These are phyloP conservation scores for Clathrus columnatus DNA, from an alignment of 768 basidiomycete species.

Conservation along the genomic window DNA sequence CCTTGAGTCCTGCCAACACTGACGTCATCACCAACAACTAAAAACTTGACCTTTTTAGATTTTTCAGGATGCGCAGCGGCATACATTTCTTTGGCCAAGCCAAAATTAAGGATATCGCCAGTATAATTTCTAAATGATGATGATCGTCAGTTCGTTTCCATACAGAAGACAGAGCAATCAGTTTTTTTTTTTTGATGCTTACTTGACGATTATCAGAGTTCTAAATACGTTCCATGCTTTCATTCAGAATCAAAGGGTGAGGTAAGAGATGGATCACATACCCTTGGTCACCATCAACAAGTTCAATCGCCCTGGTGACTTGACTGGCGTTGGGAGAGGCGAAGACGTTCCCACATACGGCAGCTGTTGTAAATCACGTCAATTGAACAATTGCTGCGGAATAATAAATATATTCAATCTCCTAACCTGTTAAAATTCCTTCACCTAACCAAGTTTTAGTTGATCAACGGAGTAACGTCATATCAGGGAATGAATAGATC, in stretches of 20 bases:
- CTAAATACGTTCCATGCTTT: constrained; percentile 28
- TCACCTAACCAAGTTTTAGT: constrained; percentile 35
- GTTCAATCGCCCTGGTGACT: constrained; percentile 71
- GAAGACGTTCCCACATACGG: constrained; percentile 84
- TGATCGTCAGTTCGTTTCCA: constrained; percentile 2
- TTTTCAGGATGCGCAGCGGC: constrained; percentile 61
- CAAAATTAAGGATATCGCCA: constrained; percentile 87
- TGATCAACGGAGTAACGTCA: background rate
- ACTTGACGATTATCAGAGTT: constrained; percentile 81
- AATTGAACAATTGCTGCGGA: background rate
- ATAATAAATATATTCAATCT: background rate
- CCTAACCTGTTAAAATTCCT: constrained; percentile 66
- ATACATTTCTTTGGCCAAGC: constrained; percentile 79
- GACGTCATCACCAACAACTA: constrained; percentile 87
- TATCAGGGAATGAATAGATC: constrained; percentile 10
- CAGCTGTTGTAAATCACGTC: constrained; percentile 31
- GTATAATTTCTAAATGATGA: constrained; percentile 61
- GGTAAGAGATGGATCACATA: constrained; percentile 21
- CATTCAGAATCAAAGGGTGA: background rate
- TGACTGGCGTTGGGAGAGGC: constrained; percentile 85
- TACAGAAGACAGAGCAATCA: background rate
- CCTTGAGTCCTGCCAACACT: constrained; percentile 77
- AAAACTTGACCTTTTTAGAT: constrained; percentile 58
- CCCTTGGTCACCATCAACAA: constrained; percentile 68
- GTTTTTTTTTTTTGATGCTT: constrained; percentile 9